Percentiles rank a stretch among this genome's conserved stretches.
Evolutionary conservation across 2,329 filamentous ascomycete species (phyloP).

Genomic region (Ophiocordyceps unilateralis): DNA sequence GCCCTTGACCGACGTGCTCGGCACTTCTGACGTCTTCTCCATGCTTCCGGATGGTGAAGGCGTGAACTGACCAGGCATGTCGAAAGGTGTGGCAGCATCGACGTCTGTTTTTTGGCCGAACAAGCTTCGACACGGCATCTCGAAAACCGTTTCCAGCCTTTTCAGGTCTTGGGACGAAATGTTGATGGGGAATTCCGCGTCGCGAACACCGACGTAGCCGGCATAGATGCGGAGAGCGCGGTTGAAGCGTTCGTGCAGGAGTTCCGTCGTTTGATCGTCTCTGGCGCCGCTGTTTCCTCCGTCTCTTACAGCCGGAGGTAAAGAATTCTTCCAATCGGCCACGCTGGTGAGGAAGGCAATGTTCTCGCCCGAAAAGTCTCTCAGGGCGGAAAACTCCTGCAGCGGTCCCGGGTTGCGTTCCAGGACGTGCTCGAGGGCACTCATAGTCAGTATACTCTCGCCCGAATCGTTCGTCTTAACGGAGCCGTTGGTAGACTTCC

Average conservation of each 20-base stretch:
- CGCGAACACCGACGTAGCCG: conserved; percentile 40
- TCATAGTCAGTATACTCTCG: conserved; percentile 38
- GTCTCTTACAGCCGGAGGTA: no score
- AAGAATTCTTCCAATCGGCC: no score
- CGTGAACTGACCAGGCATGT: no score
- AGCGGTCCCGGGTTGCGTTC: conserved; percentile 37
- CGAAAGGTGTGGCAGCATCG: conserved; percentile 27
- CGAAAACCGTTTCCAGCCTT: conserved; percentile 38
- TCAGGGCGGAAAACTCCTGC: conserved; percentile 41
- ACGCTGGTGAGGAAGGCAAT: conserved; percentile 42
- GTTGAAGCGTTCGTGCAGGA: conserved; percentile 1
- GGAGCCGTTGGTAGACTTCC: conserved; percentile 16
- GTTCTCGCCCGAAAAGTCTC: conserved; percentile 52
- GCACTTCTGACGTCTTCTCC: conserved; percentile 10
- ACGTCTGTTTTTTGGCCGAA: conserved; percentile 20
- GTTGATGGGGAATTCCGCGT: conserved; percentile 51
- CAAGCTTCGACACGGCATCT: conserved; percentile 29
- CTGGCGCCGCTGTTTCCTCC: not conserved
- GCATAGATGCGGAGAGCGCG: conserved; percentile 42
- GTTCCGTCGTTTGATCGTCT: conserved; percentile 2
- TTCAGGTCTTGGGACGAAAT: conserved; percentile 39
- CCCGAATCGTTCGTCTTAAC: no score
- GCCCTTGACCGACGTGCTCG: conserved; percentile 6
- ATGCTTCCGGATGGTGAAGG: no score
- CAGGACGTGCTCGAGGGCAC: conserved; percentile 40